These are phyloP conservation scores for Talaromyces borbonicus DNA, from an alignment of 495 filamentous ascomycete genomes.

Conservation along the genomic window DNA sequence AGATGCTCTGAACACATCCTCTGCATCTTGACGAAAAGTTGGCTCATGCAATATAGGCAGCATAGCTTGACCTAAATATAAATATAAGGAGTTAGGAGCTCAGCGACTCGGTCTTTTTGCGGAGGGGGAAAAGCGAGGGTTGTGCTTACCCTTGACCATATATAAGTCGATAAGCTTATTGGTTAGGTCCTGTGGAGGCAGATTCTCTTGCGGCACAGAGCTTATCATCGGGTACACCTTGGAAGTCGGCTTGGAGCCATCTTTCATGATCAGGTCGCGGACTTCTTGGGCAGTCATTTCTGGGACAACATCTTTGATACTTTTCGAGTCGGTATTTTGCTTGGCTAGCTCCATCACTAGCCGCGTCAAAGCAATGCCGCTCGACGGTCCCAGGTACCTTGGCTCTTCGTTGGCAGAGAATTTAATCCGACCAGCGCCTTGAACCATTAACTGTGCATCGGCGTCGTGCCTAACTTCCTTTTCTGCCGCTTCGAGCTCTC, in stretches of 20 bases:
- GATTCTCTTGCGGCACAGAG: conserved; percentile 53
- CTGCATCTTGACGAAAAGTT: conserved; percentile 61
- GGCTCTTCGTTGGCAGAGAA: conserved; percentile 75
- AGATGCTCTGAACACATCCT: conserved; percentile 68
- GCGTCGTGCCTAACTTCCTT: conserved; percentile 57
- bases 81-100: neutral
- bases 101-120: neutral
- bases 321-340: conserved; percentile 70
- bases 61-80: conserved; percentile 63
- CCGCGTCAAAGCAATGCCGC: conserved; percentile 86
- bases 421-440: conserved; percentile 69
- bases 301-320: conserved; percentile 80
- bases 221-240: conserved; percentile 74
- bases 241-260: conserved; percentile 51
- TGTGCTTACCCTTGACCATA: conserved; percentile 60
- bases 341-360: conserved; percentile 93
- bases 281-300: conserved; percentile 51
- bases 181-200: conserved; percentile 57
- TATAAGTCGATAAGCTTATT: conserved; percentile 71
- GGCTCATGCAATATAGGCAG: conserved; percentile 79
- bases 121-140: neutral
- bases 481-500: conserved; percentile 52
- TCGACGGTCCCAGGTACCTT: conserved; percentile 82
- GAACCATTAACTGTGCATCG: conserved; percentile 70
- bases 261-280: conserved; percentile 44